phyloP scores from a whole-genome alignment of 139 green algal species.

The Pleodorina starrii region DNA sequence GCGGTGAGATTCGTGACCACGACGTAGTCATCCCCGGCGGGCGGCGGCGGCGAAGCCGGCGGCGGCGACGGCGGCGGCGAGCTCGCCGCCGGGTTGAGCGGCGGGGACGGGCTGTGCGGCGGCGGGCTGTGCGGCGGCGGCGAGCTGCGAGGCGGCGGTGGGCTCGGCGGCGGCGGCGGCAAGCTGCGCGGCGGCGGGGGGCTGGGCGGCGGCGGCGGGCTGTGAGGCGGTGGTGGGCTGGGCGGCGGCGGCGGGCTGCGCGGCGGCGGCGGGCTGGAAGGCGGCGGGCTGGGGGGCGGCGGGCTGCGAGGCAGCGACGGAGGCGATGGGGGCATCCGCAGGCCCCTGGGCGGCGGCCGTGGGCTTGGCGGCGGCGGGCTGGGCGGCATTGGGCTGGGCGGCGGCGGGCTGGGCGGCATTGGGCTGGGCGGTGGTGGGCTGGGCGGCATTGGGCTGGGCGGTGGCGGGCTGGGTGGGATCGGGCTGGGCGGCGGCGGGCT shows the following conservation, averaged over 20 bases:
- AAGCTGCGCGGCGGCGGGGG: neutral
- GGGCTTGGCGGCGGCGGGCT: neutral
- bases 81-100: neutral
- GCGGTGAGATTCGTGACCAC: neutral
- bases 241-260: neutral
- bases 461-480: no score
- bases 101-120: neutral
- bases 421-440: neutral
- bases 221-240: neutral
- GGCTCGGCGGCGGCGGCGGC: neutral
- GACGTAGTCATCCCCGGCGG: neutral
- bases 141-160: no score
- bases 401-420: no score
- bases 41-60: neutral
- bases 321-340: neutral
- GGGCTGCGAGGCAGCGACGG: neutral
- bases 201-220: no score
- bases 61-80: no score
- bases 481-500: neutral
- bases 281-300: no score
- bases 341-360: neutral
- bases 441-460: neutral
- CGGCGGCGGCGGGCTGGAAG: neutral
- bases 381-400: neutral
- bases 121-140: neutral